Evolutionary conservation across 208 protist genomes (phyloP).

Genomic region (Trypanosoma theileri): DNA sequence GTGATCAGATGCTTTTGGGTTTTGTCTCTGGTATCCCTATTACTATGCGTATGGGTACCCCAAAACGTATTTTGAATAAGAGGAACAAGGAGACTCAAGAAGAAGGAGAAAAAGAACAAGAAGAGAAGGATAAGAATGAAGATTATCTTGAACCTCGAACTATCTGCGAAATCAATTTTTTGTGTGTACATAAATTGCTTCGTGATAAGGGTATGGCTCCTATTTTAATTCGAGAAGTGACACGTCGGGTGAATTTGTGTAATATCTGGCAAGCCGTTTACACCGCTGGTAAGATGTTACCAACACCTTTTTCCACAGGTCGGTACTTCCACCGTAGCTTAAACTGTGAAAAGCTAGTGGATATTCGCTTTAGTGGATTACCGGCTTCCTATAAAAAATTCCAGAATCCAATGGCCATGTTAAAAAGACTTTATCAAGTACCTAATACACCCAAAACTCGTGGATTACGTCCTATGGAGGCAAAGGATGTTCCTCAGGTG

Average conservation of each 20-base stretch:
- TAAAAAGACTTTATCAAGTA: slow-evolving; percentile 76
- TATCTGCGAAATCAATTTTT: slow-evolving; percentile 99
- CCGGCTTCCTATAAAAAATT: slow-evolving; percentile 65
- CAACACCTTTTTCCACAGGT: slow-evolving; percentile 93
- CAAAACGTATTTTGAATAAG: slow-evolving; percentile 16
- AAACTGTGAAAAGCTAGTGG: slow-evolving; percentile 98
- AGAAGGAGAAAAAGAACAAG: background rate
- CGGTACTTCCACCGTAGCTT: slow-evolving; percentile 97
- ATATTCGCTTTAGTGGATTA: slow-evolving; percentile 73
- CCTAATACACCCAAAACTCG: slow-evolving; percentile 47
- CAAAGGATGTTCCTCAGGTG: slow-evolving; percentile 77
- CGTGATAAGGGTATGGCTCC: slow-evolving; percentile 97
- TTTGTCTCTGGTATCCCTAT: slow-evolving; percentile 98
- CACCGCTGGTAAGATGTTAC: slow-evolving; percentile 96
- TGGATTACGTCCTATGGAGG: slow-evolving; percentile 76
- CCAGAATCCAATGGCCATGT: slow-evolving; percentile 79
- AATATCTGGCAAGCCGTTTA: slow-evolving; percentile 97
- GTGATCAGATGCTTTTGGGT: slow-evolving; percentile 91
- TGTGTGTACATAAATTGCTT: slow-evolving; percentile 99
- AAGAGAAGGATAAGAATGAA: slow-evolving; percentile 8
- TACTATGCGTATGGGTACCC: slow-evolving; percentile 74
- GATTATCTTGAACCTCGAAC: slow-evolving; percentile 45
- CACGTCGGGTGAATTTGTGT: slow-evolving; percentile 95
- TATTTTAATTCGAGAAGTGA: slow-evolving; percentile 99
- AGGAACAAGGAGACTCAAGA: slow-evolving; percentile 6